phyloP scores from a whole-genome alignment of 1,284 basidiomycete genomes.

The Sanguinoderma infundibulare region DNA sequence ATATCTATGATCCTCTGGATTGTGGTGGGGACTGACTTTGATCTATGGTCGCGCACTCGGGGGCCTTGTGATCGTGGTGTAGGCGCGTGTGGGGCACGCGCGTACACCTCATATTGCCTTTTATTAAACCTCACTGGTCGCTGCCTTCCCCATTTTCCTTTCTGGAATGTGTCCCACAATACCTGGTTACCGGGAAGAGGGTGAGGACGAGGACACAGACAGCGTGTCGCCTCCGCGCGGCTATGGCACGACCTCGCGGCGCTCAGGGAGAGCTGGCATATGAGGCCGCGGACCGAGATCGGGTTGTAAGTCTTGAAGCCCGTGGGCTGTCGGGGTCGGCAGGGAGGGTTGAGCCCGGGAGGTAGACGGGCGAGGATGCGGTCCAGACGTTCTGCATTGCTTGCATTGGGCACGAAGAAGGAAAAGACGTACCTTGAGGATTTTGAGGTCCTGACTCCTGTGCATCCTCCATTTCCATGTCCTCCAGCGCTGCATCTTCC shows the following conservation, averaged over 20 bases:
- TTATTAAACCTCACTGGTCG: no score
- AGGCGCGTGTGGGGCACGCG: conserved; percentile 3
- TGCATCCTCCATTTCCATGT: conserved; percentile 11
- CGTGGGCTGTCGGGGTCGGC: conserved; percentile 22
- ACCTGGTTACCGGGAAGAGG: no score
- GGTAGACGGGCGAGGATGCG: conserved; percentile 45
- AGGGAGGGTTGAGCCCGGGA: conserved; percentile 36
- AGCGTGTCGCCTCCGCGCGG: no score
- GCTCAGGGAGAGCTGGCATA: conserved; percentile 64
- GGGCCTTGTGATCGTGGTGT: background rate
- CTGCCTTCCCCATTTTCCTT: background rate
- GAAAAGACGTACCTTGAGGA: conserved; percentile 40
- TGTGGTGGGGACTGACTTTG: background rate
- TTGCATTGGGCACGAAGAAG: background rate
- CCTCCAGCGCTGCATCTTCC: conserved; percentile 21
- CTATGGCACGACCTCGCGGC: no score
- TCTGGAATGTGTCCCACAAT: no score
- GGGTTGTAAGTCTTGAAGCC: conserved; percentile 41
- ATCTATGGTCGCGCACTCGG: background rate
- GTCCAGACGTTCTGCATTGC: conserved; percentile 46
- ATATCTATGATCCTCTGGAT: background rate
- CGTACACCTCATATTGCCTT: background rate
- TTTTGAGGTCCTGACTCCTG: conserved; percentile 35
- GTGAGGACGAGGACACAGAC: no score
- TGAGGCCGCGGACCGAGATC: conserved; percentile 56